Percentiles rank a stretch among this genome's conserved stretches.
These are phyloP conservation scores for Geotrichum fermentans DNA, from an alignment of 1,139 yeast genomes.

Conservation along the genomic window DNA sequence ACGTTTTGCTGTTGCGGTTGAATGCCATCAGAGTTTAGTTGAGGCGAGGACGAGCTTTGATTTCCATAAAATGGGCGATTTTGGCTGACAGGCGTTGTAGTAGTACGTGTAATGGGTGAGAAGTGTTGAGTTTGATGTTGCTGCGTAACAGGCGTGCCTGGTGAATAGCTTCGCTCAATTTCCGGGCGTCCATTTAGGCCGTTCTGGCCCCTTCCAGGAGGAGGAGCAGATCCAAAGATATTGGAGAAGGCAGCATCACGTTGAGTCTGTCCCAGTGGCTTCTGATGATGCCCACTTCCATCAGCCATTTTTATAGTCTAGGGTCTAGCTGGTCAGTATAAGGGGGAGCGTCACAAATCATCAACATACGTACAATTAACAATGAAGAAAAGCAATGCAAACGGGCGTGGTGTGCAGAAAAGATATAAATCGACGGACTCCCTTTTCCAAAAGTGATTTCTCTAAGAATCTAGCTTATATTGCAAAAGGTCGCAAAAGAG, in stretches of 20 bases:
- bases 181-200: not conserved
- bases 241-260: constrained; percentile 37
- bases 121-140: constrained; percentile 23
- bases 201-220: constrained; percentile 30
- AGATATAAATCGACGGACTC: too few relatives aligned
- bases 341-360: not conserved
- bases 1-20: not conserved
- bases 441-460: not conserved
- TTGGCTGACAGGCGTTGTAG: constrained; percentile 2
- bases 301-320: constrained; percentile 11
- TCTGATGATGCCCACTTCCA: constrained; percentile 12
- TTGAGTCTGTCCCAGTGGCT: constrained; percentile 25
- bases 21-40: not conserved
- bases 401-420: too few relatives aligned
- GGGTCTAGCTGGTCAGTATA: not conserved
- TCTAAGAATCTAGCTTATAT: not conserved
- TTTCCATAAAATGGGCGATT: not conserved
- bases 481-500: not conserved
- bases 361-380: not conserved
- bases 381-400: not conserved
- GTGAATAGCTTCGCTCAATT: not conserved
- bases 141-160: constrained; percentile 19
- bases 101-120: constrained; percentile 6
- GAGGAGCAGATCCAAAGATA: constrained; percentile 39
- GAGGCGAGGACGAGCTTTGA: constrained; percentile 3